These are phyloP conservation scores for Byssoonygena ceratinophila DNA, from an alignment of 2,329 filamentous ascomycete genomes.

Conservation along the genomic window DNA sequence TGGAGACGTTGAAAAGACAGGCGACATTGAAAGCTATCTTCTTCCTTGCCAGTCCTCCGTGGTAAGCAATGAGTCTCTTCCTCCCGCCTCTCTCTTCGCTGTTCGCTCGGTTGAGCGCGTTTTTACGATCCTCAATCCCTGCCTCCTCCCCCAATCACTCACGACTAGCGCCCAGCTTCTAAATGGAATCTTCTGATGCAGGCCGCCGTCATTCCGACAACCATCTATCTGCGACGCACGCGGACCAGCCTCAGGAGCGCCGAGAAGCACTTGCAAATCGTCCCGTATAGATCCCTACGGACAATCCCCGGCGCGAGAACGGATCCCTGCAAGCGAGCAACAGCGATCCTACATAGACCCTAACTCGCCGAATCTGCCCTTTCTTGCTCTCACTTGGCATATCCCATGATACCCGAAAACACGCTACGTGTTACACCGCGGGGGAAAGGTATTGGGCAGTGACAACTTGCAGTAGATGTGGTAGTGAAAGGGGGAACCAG, in stretches of 20 bases:
- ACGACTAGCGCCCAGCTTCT: not conserved
- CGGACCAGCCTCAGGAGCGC: not conserved
- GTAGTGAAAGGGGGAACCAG: conserved; percentile 9
- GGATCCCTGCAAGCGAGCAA: conserved; percentile 10
- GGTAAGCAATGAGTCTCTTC: not conserved
- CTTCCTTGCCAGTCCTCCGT: not conserved
- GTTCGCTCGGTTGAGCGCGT: not conserved
- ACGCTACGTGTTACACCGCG: conserved; percentile 9
- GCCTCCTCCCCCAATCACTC: not conserved
- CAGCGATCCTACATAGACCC: conserved; percentile 6
- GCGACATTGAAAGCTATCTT: not conserved
- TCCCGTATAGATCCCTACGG: conserved; percentile 6
- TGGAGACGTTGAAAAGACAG: not conserved
- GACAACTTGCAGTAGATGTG: conserved; percentile 11
- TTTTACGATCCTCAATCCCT: not conserved
- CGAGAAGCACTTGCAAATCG: conserved; percentile 1
- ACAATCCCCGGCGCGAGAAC: conserved; percentile 1
- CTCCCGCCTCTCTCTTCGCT: not conserved
- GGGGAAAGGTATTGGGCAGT: conserved; percentile 4
- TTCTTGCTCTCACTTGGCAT: conserved; percentile 9
- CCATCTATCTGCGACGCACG: not conserved
- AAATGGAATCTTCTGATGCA: not conserved
- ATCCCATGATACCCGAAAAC: conserved; percentile 7
- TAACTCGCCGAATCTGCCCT: conserved; percentile 9
- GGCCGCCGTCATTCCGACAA: not conserved